These are phyloP conservation scores for Lipomyces yarrowii DNA, from an alignment of 1,139 yeast genomes.

Conservation along the genomic window DNA sequence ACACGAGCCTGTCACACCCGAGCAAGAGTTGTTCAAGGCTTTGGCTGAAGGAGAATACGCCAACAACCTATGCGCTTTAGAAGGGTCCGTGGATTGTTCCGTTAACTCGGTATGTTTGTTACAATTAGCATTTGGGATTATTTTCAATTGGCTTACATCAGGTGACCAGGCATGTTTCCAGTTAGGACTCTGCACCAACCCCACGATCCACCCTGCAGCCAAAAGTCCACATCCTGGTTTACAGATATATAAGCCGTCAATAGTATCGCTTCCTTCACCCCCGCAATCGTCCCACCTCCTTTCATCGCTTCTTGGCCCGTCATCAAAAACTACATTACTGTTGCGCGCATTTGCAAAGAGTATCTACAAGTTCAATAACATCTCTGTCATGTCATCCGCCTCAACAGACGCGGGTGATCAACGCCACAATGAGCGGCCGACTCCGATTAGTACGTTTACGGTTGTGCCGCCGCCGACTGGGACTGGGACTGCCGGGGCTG, in stretches of 20 bases:
- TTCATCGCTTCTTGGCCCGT: conserved; percentile 26
- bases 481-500: neutral
- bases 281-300: conserved; percentile 27
- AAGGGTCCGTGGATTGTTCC: neutral
- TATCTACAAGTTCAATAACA: conserved; percentile 24
- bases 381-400: conserved; percentile 16
- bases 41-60: conserved; percentile 7
- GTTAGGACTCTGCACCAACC: conserved; percentile 22
- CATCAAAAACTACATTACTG: conserved; percentile 26
- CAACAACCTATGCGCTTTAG: conserved; percentile 4
- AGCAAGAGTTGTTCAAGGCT: conserved; percentile 2
- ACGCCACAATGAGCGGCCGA: neutral
- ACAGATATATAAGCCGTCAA: conserved; percentile 24
- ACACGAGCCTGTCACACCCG: conserved; percentile 6
- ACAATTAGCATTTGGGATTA: neutral
- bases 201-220: neutral
- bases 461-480: conserved; percentile 3
- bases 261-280: conserved; percentile 22
- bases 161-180: conserved; percentile 16
- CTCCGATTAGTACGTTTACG: conserved; percentile 9
- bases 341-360: conserved; percentile 27
- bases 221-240: conserved; percentile 7
- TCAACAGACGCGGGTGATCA: neutral
- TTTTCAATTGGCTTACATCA: neutral
- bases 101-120: conserved; percentile 8